Evolutionary conservation across 2,329 filamentous ascomycete genomes (phyloP).

Genomic region (Tolypocladium capitatum): DNA sequence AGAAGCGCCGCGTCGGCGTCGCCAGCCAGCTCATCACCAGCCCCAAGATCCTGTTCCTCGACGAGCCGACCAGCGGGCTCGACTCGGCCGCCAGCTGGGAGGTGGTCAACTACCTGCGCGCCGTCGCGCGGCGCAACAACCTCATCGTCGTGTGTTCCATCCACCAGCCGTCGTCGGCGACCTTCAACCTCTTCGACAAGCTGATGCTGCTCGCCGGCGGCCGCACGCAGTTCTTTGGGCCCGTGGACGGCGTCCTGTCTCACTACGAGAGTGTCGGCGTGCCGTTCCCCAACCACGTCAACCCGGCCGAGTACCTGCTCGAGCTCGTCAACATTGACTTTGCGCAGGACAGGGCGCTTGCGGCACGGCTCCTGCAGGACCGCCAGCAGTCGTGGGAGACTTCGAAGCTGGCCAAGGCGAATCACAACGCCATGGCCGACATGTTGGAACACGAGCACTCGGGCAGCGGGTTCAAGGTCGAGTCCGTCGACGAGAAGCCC

Average conservation of each 20-base stretch:
- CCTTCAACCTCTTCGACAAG: conserved; percentile 71
- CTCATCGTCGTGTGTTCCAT: conserved; percentile 72
- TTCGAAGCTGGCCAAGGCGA: background rate
- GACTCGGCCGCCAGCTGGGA: conserved; percentile 68
- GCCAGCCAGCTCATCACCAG: conserved; percentile 71
- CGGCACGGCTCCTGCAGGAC: conserved; percentile 21
- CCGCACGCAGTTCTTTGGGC: conserved; percentile 60
- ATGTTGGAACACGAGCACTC: background rate
- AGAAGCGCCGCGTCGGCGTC: conserved; percentile 69
- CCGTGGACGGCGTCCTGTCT: conserved; percentile 38
- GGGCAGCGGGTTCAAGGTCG: conserved; percentile 10
- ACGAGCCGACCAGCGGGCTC: conserved; percentile 73
- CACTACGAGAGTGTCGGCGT: conserved; percentile 53
- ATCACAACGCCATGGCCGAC: background rate
- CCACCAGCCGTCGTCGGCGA: conserved; percentile 71
- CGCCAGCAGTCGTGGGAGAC: conserved; percentile 14
- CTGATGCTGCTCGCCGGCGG: conserved; percentile 61
- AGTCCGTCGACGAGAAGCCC: conserved; percentile 20
- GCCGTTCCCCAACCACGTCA: conserved; percentile 55
- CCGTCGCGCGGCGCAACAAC: conserved; percentile 52
- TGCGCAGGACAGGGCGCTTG: conserved; percentile 29
- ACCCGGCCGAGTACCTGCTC: conserved; percentile 69
- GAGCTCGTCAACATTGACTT: conserved; percentile 73
- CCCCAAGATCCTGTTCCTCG: conserved; percentile 69
- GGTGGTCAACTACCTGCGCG: conserved; percentile 60